Evolutionary conservation across 345 rosid species (phyloP).

Genomic region (Sisymbrium irio): DNA sequence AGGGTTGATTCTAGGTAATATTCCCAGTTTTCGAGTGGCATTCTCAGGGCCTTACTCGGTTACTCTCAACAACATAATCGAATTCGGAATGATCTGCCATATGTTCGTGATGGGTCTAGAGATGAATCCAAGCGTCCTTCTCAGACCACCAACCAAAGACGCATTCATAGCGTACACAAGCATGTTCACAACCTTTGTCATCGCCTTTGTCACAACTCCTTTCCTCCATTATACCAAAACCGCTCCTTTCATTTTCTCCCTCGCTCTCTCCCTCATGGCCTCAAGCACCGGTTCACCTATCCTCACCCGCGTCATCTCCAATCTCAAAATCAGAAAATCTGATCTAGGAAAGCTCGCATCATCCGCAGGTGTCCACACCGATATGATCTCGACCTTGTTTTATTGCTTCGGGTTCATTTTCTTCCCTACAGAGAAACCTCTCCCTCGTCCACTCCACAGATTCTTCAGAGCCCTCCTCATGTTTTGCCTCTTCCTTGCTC

Average conservation of each 20-base stretch:
- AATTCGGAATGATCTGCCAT: slow-evolving; percentile 87
- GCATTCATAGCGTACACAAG: slow-evolving; percentile 83
- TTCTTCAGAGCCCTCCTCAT: slow-evolving; percentile 36
- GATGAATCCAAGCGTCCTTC: slow-evolving; percentile 79
- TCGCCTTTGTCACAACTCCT: slow-evolving; percentile 49
- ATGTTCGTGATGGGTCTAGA: slow-evolving; percentile 86
- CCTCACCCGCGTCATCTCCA: slow-evolving; percentile 76
- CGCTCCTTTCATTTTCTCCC: slow-evolving; percentile 35
- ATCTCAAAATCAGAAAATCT: slow-evolving; percentile 81
- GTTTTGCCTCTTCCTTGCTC: slow-evolving; percentile 53
- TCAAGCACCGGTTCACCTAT: slow-evolving; percentile 82
- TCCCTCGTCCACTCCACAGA: slow-evolving; percentile 13
- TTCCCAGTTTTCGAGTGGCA: slow-evolving; percentile 39
- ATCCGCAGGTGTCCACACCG: slow-evolving; percentile 75
- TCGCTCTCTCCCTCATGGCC: slow-evolving; percentile 55
- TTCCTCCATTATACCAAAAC: slow-evolving; percentile 44
- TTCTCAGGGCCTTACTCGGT: slow-evolving; percentile 38
- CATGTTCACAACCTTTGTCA: slow-evolving; percentile 56
- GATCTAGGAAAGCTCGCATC: slow-evolving; percentile 85
- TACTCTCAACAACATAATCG: slow-evolving; percentile 52
- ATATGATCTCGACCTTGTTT: slow-evolving; percentile 66
- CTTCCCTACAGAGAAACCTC: slow-evolving; percentile 27
- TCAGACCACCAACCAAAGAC: slow-evolving; percentile 61
- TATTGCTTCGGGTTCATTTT: slow-evolving; percentile 51
- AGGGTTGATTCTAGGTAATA: slow-evolving; percentile 59